Evolutionary conservation across 768 basidiomycete genomes (phyloP).

Genomic region (Termitomyces sp.): DNA sequence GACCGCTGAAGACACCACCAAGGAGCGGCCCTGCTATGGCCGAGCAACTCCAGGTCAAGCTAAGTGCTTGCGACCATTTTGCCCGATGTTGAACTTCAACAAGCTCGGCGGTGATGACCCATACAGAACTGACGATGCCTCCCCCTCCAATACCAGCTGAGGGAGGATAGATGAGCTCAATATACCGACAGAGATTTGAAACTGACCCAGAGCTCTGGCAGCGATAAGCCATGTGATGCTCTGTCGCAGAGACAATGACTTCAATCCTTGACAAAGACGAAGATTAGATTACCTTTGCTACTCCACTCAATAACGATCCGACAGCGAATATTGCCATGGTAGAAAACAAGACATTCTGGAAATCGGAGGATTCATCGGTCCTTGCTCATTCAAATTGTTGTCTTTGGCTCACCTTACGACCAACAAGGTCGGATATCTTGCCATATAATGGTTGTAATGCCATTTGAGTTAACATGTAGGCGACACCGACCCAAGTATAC

Average conservation of each 20-base stretch:
- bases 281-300: constrained; percentile 50
- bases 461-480: constrained; percentile 84
- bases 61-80: constrained; percentile 83
- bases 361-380: background rate
- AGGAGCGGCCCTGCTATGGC: constrained; percentile 79
- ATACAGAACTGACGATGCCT: constrained; percentile 80
- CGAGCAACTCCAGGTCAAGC: constrained; percentile 83
- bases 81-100: constrained; percentile 66
- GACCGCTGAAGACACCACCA: constrained; percentile 80
- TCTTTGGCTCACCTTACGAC: constrained; percentile 55
- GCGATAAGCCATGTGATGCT: constrained; percentile 60
- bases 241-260: constrained; percentile 24
- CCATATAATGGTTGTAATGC: constrained; percentile 83
- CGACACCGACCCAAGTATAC: constrained; percentile 83
- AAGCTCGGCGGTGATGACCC: constrained; percentile 84
- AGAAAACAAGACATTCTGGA: constrained; percentile 60
- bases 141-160: constrained; percentile 80
- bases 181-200: background rate
- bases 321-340: constrained; percentile 73
- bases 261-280: constrained; percentile 14
- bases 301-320: constrained; percentile 77
- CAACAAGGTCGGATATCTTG: constrained; percentile 71
- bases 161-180: background rate
- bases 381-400: background rate
- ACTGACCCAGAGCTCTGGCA: constrained; percentile 46